phyloP scores from a whole-genome alignment of 345 rosid species.

The Gossypium bickii region DNA sequence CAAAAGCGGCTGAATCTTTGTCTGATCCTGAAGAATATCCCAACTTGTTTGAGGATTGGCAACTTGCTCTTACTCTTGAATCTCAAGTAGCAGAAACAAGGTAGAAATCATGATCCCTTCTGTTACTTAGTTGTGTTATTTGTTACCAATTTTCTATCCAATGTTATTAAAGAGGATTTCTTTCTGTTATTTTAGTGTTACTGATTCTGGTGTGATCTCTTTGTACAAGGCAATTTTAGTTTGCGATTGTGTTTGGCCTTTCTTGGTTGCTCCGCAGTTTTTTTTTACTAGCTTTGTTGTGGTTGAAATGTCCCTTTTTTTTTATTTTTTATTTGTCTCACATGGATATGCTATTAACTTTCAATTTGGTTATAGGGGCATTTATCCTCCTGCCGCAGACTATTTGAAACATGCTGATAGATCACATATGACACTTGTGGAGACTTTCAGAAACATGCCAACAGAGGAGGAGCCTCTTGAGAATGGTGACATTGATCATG shows the following conservation, averaged over 20 bases:
- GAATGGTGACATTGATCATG: conserved; percentile 69
- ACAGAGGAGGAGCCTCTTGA: conserved; percentile 75
- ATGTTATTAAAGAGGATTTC: conserved; percentile 16
- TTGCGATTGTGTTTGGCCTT: not conserved
- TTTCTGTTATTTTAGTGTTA: not conserved
- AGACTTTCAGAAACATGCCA: conserved; percentile 82
- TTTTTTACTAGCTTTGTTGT: not conserved
- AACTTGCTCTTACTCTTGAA: conserved; percentile 84
- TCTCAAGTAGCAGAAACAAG: conserved; percentile 67
- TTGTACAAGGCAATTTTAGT: not conserved
- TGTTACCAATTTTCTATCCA: not conserved
- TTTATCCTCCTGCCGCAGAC: conserved; percentile 58
- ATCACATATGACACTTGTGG: conserved; percentile 67
- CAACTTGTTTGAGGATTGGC: conserved; percentile 98
- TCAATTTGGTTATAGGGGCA: conserved; percentile 47
- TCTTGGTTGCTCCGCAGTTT: not conserved
- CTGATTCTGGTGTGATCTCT: not conserved
- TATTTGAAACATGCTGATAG: conserved; percentile 65
- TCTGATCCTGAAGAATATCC: conserved; percentile 98
- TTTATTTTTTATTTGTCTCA: not conserved
- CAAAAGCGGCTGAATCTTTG: conserved; percentile 96
- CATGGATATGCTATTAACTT: conserved; percentile 14
- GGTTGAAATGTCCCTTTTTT: not conserved
- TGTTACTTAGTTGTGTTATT: not conserved
- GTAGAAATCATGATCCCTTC: conserved; percentile 28